Evolutionary conservation across 2,329 filamentous ascomycete genomes (phyloP).

Genomic region (Cladosporium sp.): DNA sequence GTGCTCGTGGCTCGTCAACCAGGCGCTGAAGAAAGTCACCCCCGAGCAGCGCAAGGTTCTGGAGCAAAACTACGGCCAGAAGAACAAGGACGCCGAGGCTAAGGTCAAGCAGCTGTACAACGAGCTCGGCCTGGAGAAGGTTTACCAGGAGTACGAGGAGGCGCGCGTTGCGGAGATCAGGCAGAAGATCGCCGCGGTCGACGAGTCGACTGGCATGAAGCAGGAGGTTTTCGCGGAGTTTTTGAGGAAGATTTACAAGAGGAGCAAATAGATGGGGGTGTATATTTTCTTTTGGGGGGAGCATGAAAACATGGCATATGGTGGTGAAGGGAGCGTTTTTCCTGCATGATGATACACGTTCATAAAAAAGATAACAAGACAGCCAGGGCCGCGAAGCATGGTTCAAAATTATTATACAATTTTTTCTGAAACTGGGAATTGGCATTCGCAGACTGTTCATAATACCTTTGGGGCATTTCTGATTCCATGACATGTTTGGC

Average conservation of each 20-base stretch:
- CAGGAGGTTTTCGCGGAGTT: conserved; percentile 86
- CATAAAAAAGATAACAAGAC: background rate
- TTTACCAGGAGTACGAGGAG: conserved; percentile 88
- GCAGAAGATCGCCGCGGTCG: conserved; percentile 68
- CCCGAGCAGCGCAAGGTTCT: conserved; percentile 83
- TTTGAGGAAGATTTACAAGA: conserved; percentile 95
- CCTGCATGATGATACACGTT: background rate
- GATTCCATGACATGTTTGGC: no score
- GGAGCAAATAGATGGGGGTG: conserved; percentile 68
- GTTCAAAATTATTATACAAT: no score
- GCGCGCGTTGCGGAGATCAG: conserved; percentile 73
- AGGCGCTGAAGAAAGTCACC: conserved; percentile 74
- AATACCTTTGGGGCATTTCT: no score
- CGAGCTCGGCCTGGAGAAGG: conserved; percentile 75
- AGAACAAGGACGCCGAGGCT: conserved; percentile 77
- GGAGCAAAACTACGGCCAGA: conserved; percentile 89
- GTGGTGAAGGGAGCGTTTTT: background rate
- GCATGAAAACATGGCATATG: conserved; percentile 1
- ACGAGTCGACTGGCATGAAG: conserved; percentile 85
- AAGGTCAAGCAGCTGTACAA: conserved; percentile 84
- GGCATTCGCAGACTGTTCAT: no score
- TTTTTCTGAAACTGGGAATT: no score
- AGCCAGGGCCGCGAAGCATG: no score
- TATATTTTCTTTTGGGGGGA: background rate
- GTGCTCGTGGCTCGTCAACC: conserved; percentile 97